Percentiles rank a stretch among this genome's conserved stretches.
Conservation (phyloP, 164 flowering plant genomes). For the Stephania yunnanensis region DNA sequence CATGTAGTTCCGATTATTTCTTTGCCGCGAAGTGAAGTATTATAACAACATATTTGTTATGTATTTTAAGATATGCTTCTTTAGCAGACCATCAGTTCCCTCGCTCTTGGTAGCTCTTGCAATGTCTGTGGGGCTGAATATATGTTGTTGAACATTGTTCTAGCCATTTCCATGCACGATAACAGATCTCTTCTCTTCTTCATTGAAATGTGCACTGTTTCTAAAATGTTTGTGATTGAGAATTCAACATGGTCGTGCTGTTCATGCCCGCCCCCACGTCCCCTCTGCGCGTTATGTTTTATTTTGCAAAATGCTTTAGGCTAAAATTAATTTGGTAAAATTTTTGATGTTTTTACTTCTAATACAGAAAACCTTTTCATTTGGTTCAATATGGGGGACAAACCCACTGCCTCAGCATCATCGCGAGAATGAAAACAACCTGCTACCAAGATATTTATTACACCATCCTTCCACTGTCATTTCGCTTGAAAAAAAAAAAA, state of each 20-base stretch:
- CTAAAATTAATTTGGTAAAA: background rate
- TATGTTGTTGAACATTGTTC: too few species aligned
- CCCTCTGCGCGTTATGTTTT: too few species aligned
- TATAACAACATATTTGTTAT: background rate
- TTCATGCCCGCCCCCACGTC: too few species aligned
- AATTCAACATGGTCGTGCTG: too few species aligned
- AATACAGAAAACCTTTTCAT: background rate
- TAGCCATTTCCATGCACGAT: too few species aligned
- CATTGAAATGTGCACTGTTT: too few species aligned
- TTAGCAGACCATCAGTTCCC: background rate
- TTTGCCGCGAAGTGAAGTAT: background rate
- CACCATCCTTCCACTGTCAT: background rate
- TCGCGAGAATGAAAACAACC: too few species aligned
- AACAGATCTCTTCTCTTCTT: too few species aligned
- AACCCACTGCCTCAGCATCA: background rate
- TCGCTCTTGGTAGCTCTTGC: background rate
- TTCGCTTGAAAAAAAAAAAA: too few species aligned
- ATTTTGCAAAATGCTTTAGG: background rate
- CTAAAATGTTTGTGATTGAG: too few species aligned
- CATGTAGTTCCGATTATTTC: background rate
- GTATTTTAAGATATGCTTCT: background rate
- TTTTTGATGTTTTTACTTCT: background rate
- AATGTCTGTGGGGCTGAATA: too few species aligned
- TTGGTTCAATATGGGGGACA: background rate
- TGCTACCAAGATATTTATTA: background rate